Base-by-base conservation (phyloP, 2,329 filamentous ascomycete species). In the Aspergillus uvarum region DNA sequence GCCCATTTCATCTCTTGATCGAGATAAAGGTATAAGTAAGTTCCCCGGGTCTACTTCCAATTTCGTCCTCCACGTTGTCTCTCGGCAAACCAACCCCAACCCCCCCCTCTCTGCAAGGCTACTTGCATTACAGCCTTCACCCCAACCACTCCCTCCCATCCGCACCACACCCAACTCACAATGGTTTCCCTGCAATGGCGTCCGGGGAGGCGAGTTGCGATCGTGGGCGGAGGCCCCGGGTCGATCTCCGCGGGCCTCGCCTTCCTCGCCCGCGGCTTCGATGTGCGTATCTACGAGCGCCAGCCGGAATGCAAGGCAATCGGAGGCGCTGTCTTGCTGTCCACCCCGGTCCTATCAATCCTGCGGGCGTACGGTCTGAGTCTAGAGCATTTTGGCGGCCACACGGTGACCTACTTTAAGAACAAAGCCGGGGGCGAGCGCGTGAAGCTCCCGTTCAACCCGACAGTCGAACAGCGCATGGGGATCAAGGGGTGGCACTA, bases 401-500 rank as follows among this genome's bases (percentile, higher is more conserved):
- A 31, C 10, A 51, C 49, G 5, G 29, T 16, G 26, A 56, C 54
- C 47, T 50, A 56, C 54, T 67, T 67, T 47, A 59, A 58, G n/a
- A 65, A 67, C 29, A 60, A 65, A 12, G 12, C 32, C 0, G 62
- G 63, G 3, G 8, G 2, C 11, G 62, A 64, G 32, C 65, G 65
- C 14, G 62, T 65, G 24, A 54, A 62, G 22, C 31, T 67, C 8
- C 60, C 59, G 1, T 67, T 67, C 22, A 67, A 67, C 19, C 10
- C 22, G 7, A 26, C 51, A 44, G 49, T 58, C n/a, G 49, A 58
- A 24, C 10, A n/a, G n/a, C 49, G 35, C 4, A 58, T 58, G 56
- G 56, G 56, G 6, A 58, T 58, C 49, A 58, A 66, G 29, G 65
- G 64, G 11, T 67, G 62, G 64, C 65, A 66, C 14, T 67, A 67